Conservation (phyloP, 208 protist genomes). For the Vickermania ingenoplastis region DNA sequence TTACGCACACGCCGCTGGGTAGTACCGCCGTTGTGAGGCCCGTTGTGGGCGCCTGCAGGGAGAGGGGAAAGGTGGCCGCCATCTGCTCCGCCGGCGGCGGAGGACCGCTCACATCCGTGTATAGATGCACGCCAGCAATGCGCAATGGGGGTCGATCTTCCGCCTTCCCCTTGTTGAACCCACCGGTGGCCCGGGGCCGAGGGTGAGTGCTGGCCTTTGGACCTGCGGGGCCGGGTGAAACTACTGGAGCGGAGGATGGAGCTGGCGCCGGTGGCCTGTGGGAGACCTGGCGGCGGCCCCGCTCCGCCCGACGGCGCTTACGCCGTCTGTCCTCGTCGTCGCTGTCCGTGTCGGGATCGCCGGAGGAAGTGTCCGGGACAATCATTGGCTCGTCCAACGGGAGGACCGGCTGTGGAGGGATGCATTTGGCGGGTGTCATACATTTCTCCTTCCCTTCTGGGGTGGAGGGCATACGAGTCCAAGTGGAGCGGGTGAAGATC, state of each 20-base stretch:
- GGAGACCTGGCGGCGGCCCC: neutral
- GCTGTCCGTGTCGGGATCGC: neutral
- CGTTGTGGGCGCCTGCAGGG: slow-evolving; percentile 9
- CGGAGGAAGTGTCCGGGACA: neutral
- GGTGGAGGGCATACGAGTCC: neutral
- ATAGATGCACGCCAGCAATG: slow-evolving; percentile 56
- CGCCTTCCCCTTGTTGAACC: slow-evolving; percentile 1
- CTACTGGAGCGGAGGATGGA: too few species aligned
- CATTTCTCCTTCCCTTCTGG: neutral
- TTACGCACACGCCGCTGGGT: slow-evolving; percentile 56
- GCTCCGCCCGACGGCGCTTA: neutral
- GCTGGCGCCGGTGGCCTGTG: neutral
- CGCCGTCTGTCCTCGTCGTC: neutral
- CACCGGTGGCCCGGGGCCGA: neutral
- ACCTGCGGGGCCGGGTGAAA: neutral
- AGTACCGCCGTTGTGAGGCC: slow-evolving; percentile 61
- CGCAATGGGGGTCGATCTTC: slow-evolving; percentile 17
- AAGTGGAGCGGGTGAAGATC: neutral
- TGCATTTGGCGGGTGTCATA: neutral
- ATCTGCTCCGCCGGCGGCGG: slow-evolving; percentile 21
- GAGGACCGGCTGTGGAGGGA: neutral
- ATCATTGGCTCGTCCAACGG: neutral
- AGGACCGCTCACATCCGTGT: slow-evolving; percentile 37
- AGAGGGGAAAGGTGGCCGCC: slow-evolving; percentile 34
- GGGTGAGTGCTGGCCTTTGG: neutral